Base-by-base conservation (phyloP, 2,329 filamentous ascomycete genomes). In the Aspergillus sp. region DNA sequence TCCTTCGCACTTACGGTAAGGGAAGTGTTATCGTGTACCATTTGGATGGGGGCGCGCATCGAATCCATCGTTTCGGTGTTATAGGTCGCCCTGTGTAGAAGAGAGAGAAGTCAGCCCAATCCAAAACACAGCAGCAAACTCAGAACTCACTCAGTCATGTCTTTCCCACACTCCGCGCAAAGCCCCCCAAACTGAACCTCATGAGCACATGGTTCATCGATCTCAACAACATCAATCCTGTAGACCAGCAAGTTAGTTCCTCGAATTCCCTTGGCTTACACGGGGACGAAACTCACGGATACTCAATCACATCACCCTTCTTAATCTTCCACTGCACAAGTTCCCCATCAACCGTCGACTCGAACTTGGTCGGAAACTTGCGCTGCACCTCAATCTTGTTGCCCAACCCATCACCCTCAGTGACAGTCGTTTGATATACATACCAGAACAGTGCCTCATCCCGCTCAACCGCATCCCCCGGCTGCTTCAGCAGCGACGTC, bases 131-230 rank as follows among this genome's bases (percentile, higher is more conserved):
- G 9, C 7, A 32, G 13, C 30, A 32, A 19, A 39, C 5, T 22
- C 17, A 23, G 27, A 37, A 64, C 76, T 54, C 71, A 80, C 77
- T 89, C 84, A 47, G 88, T 95, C 90, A 98, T 95, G 70, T 97
- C 90, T 70, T 91, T 89, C 54, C 93, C 93, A 69, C 93, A 98
- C 53, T 90, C 81, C 50, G 84, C 89, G 71, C 93, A 98, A 56
- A 98, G 79, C 41, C 90, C 90, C 48, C 86, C 86, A 63, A 88
- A 95, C 68, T 97, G 91, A 37, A 95, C 79, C 60, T 91, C 87
- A 70, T 98, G 93, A 25, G 85, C 80, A 70, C 93, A 98, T 48
- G 86, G 83, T 73, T 98, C 93, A 60, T 95, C 86, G 46, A 98
- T 85, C 51, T 89, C 84, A 50, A 90, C 81, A 52, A 85, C 68